Conservation (phyloP, 768 basidiomycete species). For the Lactifluus piperatus region DNA sequence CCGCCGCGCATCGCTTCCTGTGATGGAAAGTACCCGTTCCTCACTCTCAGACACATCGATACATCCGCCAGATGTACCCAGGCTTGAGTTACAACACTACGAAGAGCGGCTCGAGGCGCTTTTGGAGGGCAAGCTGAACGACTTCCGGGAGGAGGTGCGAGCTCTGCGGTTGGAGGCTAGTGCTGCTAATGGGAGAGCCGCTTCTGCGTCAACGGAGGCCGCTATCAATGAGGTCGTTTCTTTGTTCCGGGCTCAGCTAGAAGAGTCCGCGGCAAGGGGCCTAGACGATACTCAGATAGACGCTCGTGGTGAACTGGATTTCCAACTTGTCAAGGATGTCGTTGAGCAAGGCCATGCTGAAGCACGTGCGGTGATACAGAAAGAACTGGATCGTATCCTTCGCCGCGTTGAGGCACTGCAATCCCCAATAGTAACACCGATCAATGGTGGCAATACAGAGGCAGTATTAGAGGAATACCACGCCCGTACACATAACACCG, state of each 20-base stretch:
- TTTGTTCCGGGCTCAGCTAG: conserved; percentile 59
- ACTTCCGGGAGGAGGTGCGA: conserved; percentile 35
- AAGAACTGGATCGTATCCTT: conserved; percentile 46
- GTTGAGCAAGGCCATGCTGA: conserved; percentile 62
- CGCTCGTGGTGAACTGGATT: conserved; percentile 69
- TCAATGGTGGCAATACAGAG: conserved; percentile 27
- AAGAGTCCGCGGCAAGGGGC: conserved; percentile 48
- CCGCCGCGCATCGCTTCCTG: conserved; percentile 31
- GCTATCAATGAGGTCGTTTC: conserved; percentile 59
- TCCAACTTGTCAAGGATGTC: conserved; percentile 62
- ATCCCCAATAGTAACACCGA: conserved; percentile 19
- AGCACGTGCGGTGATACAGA: conserved; percentile 46
- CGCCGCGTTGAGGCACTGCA: conserved; percentile 32
- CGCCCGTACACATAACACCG: conserved; percentile 46
- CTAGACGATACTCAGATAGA: conserved; percentile 58
- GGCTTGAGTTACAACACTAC: conserved; percentile 48
- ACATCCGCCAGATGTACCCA: conserved; percentile 42
- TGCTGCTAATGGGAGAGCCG: conserved; percentile 25
- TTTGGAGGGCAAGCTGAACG: conserved; percentile 60
- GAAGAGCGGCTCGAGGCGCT: conserved; percentile 55
- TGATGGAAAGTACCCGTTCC: conserved; percentile 39
- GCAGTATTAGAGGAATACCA: conserved; percentile 48
- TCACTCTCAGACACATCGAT: conserved; percentile 37
- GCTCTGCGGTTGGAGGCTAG: conserved; percentile 17
- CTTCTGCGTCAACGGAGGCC: conserved; percentile 40